These are phyloP conservation scores for Mesembryanthemum crystallinum DNA, from an alignment of 148 eudicot species.

Conservation along the genomic window DNA sequence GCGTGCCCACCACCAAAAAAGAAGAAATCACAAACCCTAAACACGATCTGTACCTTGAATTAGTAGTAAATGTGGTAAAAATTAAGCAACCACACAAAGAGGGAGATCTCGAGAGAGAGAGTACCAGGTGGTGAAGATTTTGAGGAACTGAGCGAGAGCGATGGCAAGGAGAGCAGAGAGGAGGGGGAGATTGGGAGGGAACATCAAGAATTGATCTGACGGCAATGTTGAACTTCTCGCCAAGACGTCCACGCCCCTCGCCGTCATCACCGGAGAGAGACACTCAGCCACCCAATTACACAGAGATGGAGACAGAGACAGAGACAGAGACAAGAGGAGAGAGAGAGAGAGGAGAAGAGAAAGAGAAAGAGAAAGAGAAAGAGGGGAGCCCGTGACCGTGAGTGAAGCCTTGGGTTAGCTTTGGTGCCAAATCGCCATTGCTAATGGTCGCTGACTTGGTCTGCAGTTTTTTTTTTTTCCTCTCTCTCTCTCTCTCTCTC, in stretches of 20 bases:
- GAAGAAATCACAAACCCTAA: neutral
- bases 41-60: neutral
- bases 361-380: too few relatives aligned
- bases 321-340: neutral
- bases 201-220: slow-evolving; percentile 32
- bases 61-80: neutral
- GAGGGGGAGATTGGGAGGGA: slow-evolving; percentile 50
- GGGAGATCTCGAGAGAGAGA: neutral
- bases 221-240: slow-evolving; percentile 24
- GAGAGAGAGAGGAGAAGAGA: neutral
- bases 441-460: neutral
- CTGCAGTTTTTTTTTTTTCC: neutral
- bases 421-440: neutral
- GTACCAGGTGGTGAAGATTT: slow-evolving; percentile 58
- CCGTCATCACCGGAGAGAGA: neutral
- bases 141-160: slow-evolving; percentile 57
- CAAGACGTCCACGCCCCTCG: slow-evolving; percentile 17
- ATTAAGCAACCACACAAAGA: neutral
- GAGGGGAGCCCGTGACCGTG: too few relatives aligned
- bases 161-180: slow-evolving; percentile 53
- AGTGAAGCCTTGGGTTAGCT: neutral
- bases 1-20: too few relatives aligned
- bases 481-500: too few relatives aligned
- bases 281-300: too few relatives aligned
- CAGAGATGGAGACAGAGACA: neutral